Percentiles rank a stretch among this genome's conserved stretches.
Evolutionary conservation across 2,329 filamentous ascomycete genomes (phyloP).

Genomic region (Amesomyces nigricolor): DNA sequence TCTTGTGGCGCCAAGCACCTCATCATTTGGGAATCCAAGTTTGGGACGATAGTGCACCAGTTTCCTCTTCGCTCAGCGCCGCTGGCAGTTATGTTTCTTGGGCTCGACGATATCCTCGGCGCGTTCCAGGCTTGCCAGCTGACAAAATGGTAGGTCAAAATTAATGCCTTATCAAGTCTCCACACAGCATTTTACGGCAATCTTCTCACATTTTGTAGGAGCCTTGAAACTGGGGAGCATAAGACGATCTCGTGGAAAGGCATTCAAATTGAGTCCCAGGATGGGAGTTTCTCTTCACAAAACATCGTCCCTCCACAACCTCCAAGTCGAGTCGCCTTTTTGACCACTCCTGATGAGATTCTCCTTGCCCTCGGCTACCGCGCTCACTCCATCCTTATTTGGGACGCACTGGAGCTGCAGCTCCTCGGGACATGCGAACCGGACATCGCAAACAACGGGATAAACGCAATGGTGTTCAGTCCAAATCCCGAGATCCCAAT

Average conservation of each 20-base stretch:
- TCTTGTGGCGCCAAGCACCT: constrained; percentile 23
- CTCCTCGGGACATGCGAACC: constrained; percentile 18
- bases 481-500: constrained; percentile 26
- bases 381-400: constrained; percentile 24
- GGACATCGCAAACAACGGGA: constrained; percentile 21
- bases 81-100: constrained; percentile 18
- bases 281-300: not conserved
- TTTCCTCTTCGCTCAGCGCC: constrained; percentile 18
- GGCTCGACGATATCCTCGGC: constrained; percentile 18
- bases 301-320: constrained; percentile 15
- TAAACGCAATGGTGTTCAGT: constrained; percentile 28
- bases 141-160: constrained; percentile 21
- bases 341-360: constrained; percentile 9
- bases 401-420: constrained; percentile 21
- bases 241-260: constrained; percentile 14
- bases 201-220: constrained; percentile 2
- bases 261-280: not conserved
- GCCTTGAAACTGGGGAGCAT: constrained; percentile 12
- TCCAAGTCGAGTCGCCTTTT: constrained; percentile 17
- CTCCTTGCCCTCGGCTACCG: constrained; percentile 28
- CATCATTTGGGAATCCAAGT: constrained; percentile 22
- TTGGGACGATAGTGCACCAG: constrained; percentile 16
- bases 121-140: constrained; percentile 17
- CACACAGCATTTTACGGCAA: too few relatives aligned
- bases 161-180: not conserved